Evolutionary conservation across 2,329 filamentous ascomycete genomes (phyloP).

Genomic region (Penicillium polonicum): DNA sequence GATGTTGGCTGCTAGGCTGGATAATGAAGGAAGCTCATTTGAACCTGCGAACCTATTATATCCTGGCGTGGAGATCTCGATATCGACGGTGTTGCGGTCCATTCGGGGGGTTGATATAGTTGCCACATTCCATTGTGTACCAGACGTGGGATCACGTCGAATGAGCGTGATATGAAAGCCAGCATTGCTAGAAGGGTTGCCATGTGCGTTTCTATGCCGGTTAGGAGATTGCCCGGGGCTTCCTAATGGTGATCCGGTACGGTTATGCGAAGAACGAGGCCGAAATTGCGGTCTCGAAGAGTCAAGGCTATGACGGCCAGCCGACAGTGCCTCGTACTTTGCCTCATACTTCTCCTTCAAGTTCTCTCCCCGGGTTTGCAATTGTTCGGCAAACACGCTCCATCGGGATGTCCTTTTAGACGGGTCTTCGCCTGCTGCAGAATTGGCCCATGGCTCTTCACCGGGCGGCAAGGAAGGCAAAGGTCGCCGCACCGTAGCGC

Average conservation of each 20-base stretch:
- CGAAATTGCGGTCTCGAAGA: conserved; percentile 26
- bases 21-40: conserved; percentile 37
- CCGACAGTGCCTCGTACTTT: conserved; percentile 23
- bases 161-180: conserved; percentile 59
- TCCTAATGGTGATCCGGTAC: conserved; percentile 21
- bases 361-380: conserved; percentile 20
- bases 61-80: conserved; percentile 60
- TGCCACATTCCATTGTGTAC: conserved; percentile 73
- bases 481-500: conserved; percentile 22
- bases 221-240: conserved; percentile 32
- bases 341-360: conserved; percentile 28
- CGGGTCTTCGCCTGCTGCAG: conserved; percentile 8
- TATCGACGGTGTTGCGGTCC: conserved; percentile 42
- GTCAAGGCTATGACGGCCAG: conserved; percentile 34
- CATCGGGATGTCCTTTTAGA: conserved; percentile 28
- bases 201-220: conserved; percentile 13
- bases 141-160: conserved; percentile 68
- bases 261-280: conserved; percentile 23
- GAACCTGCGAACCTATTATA: conserved; percentile 57
- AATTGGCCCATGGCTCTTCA: conserved; percentile 21
- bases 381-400: conserved; percentile 31
- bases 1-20: conserved; percentile 29
- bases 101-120: conserved; percentile 52
- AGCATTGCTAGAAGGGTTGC: conserved; percentile 14
- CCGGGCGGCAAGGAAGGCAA: conserved; percentile 30